These are phyloP conservation scores for Candida sanyaensis DNA, from an alignment of 1,139 yeast genomes.

Conservation along the genomic window DNA sequence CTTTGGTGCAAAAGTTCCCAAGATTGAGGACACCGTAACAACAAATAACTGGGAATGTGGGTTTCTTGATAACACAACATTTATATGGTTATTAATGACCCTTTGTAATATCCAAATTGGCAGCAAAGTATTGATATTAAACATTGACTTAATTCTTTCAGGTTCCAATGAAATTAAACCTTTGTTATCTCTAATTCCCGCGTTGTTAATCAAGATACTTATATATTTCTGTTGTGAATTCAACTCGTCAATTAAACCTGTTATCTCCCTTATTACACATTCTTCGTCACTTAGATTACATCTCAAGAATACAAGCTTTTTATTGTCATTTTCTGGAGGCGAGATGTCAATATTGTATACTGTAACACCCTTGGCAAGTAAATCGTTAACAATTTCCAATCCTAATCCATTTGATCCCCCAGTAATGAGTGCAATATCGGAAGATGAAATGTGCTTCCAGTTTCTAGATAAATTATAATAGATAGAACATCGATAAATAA, in stretches of 20 bases:
- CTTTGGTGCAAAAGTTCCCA: constrained; percentile 73
- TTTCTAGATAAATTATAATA: constrained; percentile 10
- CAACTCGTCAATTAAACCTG: constrained; percentile 29
- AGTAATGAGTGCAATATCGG: constrained; percentile 53
- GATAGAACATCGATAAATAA: constrained; percentile 7
- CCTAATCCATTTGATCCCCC: constrained; percentile 73
- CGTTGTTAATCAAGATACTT: constrained; percentile 68
- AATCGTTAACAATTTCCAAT: constrained; percentile 34
- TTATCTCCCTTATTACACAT: constrained; percentile 23
- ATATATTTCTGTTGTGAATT: constrained; percentile 32
- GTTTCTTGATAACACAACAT: constrained; percentile 8
- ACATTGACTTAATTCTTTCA: constrained; percentile 33
- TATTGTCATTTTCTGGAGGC: constrained; percentile 23
- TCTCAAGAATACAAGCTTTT: constrained; percentile 27
- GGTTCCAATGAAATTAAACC: constrained; percentile 38
- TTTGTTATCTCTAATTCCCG: constrained; percentile 63
- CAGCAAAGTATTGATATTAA: constrained; percentile 59
- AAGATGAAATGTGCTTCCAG: constrained; percentile 15
- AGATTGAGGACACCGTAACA: constrained; percentile 65
- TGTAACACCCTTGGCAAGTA: constrained; percentile 31
- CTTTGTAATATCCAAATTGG: constrained; percentile 52
- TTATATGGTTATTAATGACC: constrained; percentile 34
- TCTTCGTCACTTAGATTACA: constrained; percentile 55
- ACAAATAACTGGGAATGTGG: constrained; percentile 43
- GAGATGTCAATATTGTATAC: constrained; percentile 52